Evolutionary conservation across 176 grass and related monocot genomes (phyloP).

Genomic region (Leersia perrieri): DNA sequence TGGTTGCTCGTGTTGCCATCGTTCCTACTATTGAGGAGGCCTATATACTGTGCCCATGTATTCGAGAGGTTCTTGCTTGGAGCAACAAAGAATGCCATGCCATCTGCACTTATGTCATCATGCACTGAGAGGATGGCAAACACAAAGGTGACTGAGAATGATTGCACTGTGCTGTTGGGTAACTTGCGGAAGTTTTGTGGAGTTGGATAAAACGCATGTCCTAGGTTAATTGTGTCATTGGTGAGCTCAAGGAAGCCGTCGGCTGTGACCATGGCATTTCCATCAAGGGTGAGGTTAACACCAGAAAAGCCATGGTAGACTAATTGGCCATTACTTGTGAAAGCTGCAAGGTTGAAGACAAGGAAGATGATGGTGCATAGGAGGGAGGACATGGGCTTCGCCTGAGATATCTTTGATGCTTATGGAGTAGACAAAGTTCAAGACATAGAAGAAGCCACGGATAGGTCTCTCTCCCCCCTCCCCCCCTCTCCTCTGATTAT

Average conservation of each 20-base stretch:
- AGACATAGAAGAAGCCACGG: too few species aligned
- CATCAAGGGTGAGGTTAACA: conserved; percentile 36
- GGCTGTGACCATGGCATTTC: conserved; percentile 31
- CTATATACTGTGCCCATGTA: conserved; percentile 37
- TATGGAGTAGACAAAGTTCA: too few species aligned
- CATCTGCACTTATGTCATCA: conserved; percentile 27
- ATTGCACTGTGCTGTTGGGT: conserved; percentile 4
- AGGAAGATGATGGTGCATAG: not conserved
- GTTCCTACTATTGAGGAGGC: conserved; percentile 35
- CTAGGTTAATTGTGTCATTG: conserved; percentile 28
- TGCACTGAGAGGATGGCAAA: conserved; percentile 36
- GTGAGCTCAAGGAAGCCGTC: conserved; percentile 40
- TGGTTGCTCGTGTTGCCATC: conserved; percentile 35
- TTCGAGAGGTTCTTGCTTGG: conserved; percentile 40
- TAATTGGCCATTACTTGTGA: not conserved
- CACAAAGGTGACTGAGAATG: conserved; percentile 42
- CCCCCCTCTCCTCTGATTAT: too few species aligned
- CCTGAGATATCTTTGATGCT: not conserved
- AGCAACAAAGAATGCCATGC: conserved; percentile 47
- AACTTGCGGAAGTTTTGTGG: conserved; percentile 10
- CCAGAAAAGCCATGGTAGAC: conserved; percentile 43
- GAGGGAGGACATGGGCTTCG: not conserved
- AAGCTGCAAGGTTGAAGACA: not conserved
- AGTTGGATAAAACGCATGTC: conserved; percentile 44
- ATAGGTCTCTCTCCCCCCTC: too few species aligned